Conservation (phyloP, 352 stramenopile genomes). For the Globisporangium polare region DNA sequence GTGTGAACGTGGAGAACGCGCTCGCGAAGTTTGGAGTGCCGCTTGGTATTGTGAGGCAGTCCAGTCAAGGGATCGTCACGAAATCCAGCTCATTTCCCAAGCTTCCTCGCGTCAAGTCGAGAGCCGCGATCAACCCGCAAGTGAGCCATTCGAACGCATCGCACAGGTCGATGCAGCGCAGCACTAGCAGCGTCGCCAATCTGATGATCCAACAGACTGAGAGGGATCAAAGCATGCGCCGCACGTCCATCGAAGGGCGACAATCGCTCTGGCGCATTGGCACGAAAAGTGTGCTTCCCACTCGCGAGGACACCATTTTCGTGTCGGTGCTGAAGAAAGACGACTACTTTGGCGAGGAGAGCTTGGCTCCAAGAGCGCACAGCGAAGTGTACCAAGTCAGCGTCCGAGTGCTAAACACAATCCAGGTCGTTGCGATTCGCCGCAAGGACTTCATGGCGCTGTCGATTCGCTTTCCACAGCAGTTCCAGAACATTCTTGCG, state of each 20-base stretch:
- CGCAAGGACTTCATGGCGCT: conserved; percentile 41
- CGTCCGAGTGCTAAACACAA: conserved; percentile 48
- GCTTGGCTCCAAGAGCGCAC: conserved; percentile 22
- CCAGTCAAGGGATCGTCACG: background rate
- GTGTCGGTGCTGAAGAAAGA: conserved; percentile 51
- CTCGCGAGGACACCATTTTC: conserved; percentile 20
- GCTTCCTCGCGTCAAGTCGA: background rate
- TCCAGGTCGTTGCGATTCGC: conserved; percentile 40
- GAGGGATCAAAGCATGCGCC: background rate
- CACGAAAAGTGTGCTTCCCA: background rate
- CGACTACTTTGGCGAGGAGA: conserved; percentile 66
- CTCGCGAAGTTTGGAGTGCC: background rate
- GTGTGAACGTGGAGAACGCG: background rate
- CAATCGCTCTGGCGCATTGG: conserved; percentile 10
- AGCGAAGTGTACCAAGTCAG: conserved; percentile 49
- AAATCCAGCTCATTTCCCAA: conserved; percentile 3
- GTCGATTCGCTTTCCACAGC: conserved; percentile 36
- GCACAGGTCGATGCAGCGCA: background rate
- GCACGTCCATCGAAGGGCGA: background rate
- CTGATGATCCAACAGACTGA: background rate
- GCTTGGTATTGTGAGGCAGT: background rate
- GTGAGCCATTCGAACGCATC: too few species aligned
- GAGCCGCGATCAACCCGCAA: background rate
- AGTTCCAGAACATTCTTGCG: conserved; percentile 23
- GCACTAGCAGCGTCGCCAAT: background rate